Conservation (phyloP, 331 rosid genomes). For the Phaseolus coccineus region DNA sequence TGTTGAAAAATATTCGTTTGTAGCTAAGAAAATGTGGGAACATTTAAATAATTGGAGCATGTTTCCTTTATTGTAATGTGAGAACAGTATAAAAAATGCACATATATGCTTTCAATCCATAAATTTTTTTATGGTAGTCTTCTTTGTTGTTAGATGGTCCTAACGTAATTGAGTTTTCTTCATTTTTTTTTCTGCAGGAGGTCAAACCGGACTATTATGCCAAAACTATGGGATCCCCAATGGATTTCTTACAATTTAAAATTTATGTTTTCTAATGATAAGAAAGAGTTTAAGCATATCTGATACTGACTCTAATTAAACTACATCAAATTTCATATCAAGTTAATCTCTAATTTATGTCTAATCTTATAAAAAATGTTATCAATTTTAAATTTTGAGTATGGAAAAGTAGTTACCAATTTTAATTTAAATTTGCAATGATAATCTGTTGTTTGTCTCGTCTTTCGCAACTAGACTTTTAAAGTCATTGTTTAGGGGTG, state of each 20-base stretch:
- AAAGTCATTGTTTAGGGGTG: too few species aligned
- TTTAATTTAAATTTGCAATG: too few species aligned
- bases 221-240: slow-evolving; percentile 6
- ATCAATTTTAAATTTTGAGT: too few species aligned
- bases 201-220: neutral
- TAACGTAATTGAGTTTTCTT: neutral
- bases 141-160: neutral
- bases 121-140: neutral
- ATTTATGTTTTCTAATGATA: neutral
- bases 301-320: neutral
- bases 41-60: neutral
- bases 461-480: too few species aligned
- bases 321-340: neutral
- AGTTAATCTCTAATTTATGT: neutral
- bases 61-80: neutral
- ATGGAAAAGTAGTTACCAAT: too few species aligned
- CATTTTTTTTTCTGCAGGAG: neutral
- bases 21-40: neutral
- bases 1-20: neutral
- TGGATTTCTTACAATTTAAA: neutral
- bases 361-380: too few species aligned
- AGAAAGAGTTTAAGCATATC: neutral
- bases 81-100: neutral
- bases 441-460: too few species aligned
- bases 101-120: neutral